Percentiles rank a stretch among this genome's conserved stretches.
Evolutionary conservation across 2,329 filamentous ascomycete species (phyloP).

Genomic region (Immersiporthe knoxdaviesiana): DNA sequence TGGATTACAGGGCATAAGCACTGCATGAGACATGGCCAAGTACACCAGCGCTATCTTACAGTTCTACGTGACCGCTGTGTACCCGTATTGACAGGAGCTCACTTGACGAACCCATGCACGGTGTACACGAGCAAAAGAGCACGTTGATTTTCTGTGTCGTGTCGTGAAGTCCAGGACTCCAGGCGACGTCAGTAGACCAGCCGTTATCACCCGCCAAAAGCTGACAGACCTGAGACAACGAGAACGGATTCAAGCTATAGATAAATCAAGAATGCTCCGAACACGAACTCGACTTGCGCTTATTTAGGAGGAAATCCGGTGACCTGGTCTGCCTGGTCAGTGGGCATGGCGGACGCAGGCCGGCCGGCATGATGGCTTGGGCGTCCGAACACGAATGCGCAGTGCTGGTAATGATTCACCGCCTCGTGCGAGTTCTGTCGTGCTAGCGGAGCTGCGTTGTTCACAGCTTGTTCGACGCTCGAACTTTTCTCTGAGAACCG

Average conservation of each 20-base stretch:
- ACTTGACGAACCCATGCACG: background rate
- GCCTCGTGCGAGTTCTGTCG: background rate
- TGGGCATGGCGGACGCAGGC: background rate
- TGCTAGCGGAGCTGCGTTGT: background rate
- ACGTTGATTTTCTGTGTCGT: background rate
- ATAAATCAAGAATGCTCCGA: background rate
- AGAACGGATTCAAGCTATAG: background rate
- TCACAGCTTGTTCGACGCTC: background rate
- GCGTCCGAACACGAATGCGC: background rate
- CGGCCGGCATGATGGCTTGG: background rate
- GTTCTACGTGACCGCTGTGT: background rate
- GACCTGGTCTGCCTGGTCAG: background rate
- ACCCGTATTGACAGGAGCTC: background rate
- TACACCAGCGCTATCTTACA: background rate
- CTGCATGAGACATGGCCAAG: background rate
- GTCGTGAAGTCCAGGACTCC: background rate
- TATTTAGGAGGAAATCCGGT: background rate
- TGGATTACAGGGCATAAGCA: background rate
- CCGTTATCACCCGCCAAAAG: background rate
- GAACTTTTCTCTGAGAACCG: background rate
- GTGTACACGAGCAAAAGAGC: background rate
- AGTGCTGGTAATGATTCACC: background rate
- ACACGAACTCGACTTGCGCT: background rate
- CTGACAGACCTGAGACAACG: background rate
- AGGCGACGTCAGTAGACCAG: background rate